A percentile compares a stretch with the other conserved stretches of the same genome.
Conservation (phyloP, 805 yeast genomes). For the Nakazawaea populi region DNA sequence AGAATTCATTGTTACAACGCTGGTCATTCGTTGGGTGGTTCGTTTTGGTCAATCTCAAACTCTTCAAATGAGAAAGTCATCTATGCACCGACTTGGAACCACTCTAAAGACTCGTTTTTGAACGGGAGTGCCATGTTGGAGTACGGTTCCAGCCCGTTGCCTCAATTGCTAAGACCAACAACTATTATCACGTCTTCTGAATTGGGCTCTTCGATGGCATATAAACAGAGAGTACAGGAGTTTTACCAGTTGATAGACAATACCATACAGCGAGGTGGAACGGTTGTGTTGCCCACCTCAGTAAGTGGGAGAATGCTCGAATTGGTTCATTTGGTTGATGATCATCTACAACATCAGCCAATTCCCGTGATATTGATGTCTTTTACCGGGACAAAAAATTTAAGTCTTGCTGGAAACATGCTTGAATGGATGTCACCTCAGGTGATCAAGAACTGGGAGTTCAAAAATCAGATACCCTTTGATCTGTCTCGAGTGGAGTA, state of each 20-base stretch:
- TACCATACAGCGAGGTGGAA: constrained; percentile 68
- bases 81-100: constrained; percentile 93
- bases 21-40: constrained; percentile 92
- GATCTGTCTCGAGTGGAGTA: constrained; percentile 61
- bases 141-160: constrained; percentile 49
- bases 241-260: constrained; percentile 59
- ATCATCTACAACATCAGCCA: constrained; percentile 48
- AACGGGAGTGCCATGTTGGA: constrained; percentile 54
- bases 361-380: constrained; percentile 76
- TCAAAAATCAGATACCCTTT: constrained; percentile 68
- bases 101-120: constrained; percentile 79
- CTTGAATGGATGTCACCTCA: constrained; percentile 93
- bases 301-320: constrained; percentile 80
- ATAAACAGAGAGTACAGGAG: constrained; percentile 56
- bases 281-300: constrained; percentile 78
- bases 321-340: constrained; percentile 66
- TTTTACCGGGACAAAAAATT: constrained; percentile 68
- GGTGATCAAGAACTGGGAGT: constrained; percentile 83
- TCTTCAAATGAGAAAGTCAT: constrained; percentile 75
- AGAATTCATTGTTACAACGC: constrained; percentile 79
- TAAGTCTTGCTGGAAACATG: constrained; percentile 82
- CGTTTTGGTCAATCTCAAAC: constrained; percentile 68
- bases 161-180: constrained; percentile 69
- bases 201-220: constrained; percentile 58
- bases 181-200: constrained; percentile 73